phyloP scores from a whole-genome alignment of 345 rosid species.

The Gossypium rotundifolium region DNA sequence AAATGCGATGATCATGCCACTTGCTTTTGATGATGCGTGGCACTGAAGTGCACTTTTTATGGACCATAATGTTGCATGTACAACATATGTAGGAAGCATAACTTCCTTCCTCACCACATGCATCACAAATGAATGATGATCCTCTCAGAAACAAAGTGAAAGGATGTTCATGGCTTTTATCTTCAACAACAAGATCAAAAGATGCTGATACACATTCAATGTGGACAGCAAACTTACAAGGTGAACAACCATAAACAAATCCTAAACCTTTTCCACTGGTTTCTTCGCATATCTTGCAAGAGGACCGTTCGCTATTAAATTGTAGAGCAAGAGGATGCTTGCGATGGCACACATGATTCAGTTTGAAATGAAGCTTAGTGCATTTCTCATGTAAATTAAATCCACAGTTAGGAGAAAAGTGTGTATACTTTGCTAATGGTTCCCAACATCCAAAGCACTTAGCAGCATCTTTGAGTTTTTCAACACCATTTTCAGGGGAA shows the following conservation, averaged over 20 bases:
- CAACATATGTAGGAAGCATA: background rate
- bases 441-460: too few relatives aligned
- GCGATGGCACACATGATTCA: too few relatives aligned
- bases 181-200: background rate
- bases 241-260: background rate
- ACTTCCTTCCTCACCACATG: background rate
- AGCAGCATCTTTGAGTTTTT: accelerated
- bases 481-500: too few relatives aligned
- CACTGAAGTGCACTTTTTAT: background rate
- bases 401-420: too few relatives aligned
- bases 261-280: too few relatives aligned
- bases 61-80: background rate
- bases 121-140: background rate
- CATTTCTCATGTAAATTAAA: too few relatives aligned
- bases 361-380: too few relatives aligned
- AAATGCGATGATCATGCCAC: background rate
- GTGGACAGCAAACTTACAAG: background rate
- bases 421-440: too few relatives aligned
- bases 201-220: background rate
- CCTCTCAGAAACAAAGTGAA: background rate
- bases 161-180: background rate
- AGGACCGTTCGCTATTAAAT: too few relatives aligned
- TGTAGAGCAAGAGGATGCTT: too few relatives aligned
- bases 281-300: too few relatives aligned
- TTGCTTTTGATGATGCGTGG: background rate